A percentile compares a stretch with the other conserved stretches of the same genome.
Evolutionary conservation across 1,284 basidiomycete genomes (phyloP).

Genomic region (Ceratobasidium sp.): DNA sequence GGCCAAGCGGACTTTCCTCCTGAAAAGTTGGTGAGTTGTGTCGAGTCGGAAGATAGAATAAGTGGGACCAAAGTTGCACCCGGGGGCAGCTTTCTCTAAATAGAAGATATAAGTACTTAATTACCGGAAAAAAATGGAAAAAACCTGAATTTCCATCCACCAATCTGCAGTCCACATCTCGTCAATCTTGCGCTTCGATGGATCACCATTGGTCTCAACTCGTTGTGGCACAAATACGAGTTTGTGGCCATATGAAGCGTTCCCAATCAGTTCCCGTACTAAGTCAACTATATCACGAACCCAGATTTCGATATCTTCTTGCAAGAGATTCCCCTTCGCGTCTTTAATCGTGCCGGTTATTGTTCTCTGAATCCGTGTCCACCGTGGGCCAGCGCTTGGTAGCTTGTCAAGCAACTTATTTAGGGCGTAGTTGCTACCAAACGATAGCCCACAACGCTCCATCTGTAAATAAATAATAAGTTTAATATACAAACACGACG

Average conservation of each 20-base stretch:
- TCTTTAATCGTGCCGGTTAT: not conserved
- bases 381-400: constrained; percentile 22
- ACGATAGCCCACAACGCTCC: constrained; percentile 8
- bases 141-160: constrained; percentile 59
- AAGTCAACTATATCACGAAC: constrained; percentile 22
- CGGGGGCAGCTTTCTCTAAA: constrained; percentile 52
- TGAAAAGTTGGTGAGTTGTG: constrained; percentile 35
- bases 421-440: constrained; percentile 12
- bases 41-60: constrained; percentile 44
- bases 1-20: constrained; percentile 43
- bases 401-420: constrained; percentile 25
- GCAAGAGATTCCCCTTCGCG: not conserved
- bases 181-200: constrained; percentile 52
- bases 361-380: not conserved
- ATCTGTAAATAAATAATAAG: not conserved
- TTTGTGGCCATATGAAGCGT: not conserved
- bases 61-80: constrained; percentile 45
- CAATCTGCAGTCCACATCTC: constrained; percentile 63
- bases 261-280: constrained; percentile 27
- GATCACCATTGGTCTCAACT: constrained; percentile 54
- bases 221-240: constrained; percentile 52
- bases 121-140: not conserved
- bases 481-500: not conserved
- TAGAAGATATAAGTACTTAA: not conserved
- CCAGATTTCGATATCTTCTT: constrained; percentile 1